phyloP scores from a whole-genome alignment of 176 grass and related monocot genomes.

The Musa schizocarpa region DNA sequence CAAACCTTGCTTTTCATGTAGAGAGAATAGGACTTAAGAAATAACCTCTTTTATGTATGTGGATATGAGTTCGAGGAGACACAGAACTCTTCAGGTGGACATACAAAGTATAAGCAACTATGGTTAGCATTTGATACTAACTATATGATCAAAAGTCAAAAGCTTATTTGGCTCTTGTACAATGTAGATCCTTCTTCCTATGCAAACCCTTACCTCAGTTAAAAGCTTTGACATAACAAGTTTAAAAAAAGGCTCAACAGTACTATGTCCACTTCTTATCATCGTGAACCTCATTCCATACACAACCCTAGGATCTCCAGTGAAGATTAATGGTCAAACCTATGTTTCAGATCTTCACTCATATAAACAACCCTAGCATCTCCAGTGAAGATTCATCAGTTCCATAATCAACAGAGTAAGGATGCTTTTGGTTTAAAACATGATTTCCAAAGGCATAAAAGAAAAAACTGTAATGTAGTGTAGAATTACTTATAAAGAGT shows the following conservation, averaged over 20 bases:
- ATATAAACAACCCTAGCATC: too few relatives aligned
- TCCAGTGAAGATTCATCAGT: neutral
- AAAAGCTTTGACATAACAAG: neutral
- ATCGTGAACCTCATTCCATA: neutral
- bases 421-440: too few relatives aligned
- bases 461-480: neutral
- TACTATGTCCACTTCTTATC: neutral
- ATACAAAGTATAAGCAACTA: too few relatives aligned
- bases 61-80: too few relatives aligned
- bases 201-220: neutral
- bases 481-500: neutral
- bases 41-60: too few relatives aligned
- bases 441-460: neutral
- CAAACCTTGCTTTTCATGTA: too few relatives aligned
- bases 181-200: neutral
- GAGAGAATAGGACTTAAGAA: too few relatives aligned
- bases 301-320: neutral
- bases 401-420: neutral
- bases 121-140: too few relatives aligned
- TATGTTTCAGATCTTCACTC: neutral
- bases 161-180: neutral
- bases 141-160: too few relatives aligned
- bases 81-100: too few relatives aligned
- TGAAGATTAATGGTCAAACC: neutral
- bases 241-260: neutral